phyloP scores from a whole-genome alignment of 1,284 basidiomycete species.

The Coniferiporia sulphurascens region DNA sequence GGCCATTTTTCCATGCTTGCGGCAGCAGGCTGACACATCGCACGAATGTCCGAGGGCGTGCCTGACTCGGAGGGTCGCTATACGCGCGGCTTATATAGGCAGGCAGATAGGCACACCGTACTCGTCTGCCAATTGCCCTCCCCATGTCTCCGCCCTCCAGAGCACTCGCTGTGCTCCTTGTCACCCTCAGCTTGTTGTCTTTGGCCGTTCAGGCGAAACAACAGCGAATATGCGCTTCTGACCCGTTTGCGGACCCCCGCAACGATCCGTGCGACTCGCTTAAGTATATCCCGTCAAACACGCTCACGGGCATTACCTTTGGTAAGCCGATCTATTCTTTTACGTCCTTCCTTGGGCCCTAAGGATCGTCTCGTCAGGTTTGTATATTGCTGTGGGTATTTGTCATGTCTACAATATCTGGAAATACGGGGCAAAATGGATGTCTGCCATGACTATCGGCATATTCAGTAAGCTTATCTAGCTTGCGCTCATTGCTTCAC shows the following conservation, averaged over 20 bases:
- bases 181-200: neutral
- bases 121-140: too few relatives aligned
- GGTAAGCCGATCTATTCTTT: slow-evolving; percentile 29
- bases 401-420: slow-evolving; percentile 43
- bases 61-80: too few relatives aligned
- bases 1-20: too few relatives aligned
- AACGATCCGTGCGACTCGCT: slow-evolving; percentile 49
- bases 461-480: slow-evolving; percentile 41
- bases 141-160: neutral
- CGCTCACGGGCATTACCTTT: slow-evolving; percentile 50
- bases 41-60: too few relatives aligned
- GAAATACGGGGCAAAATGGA: slow-evolving; percentile 52
- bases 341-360: neutral
- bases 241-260: slow-evolving; percentile 8
- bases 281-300: slow-evolving; percentile 57
- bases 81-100: neutral
- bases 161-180: neutral
- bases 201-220: neutral
- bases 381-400: slow-evolving; percentile 50
- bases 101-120: neutral
- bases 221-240: neutral
- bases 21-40: too few relatives aligned
- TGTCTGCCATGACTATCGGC: slow-evolving; percentile 64
- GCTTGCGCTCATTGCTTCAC: slow-evolving; percentile 1
- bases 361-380: slow-evolving; percentile 28